These are phyloP conservation scores for Alternaria dauci DNA, from an alignment of 2,329 filamentous ascomycete species.

Conservation along the genomic window DNA sequence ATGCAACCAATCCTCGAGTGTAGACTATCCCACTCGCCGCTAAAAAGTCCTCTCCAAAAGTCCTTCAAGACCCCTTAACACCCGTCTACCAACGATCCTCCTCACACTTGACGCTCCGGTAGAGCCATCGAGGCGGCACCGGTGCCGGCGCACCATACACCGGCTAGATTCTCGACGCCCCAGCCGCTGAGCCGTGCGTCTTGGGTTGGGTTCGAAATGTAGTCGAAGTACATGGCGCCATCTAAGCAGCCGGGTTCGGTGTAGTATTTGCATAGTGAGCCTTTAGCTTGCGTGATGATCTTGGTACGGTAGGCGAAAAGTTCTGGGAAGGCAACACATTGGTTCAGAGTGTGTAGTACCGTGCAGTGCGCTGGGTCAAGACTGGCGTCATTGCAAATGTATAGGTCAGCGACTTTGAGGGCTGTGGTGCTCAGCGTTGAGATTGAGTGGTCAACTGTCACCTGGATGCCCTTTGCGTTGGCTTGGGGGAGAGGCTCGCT, in stretches of 20 bases:
- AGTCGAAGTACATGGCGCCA: neutral
- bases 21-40: fast-evolving
- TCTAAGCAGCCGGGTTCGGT: slow-evolving; percentile 4
- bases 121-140: neutral
- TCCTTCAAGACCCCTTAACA: neutral
- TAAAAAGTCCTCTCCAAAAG: no score
- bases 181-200: neutral
- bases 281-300: neutral
- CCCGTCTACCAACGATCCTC: neutral
- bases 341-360: neutral
- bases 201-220: neutral
- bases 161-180: neutral
- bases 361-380: neutral
- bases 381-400: neutral
- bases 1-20: neutral
- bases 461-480: neutral
- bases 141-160: neutral
- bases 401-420: neutral
- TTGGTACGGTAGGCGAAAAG: neutral
- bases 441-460: neutral
- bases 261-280: slow-evolving; percentile 3
- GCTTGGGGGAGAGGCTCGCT: neutral
- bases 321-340: neutral
- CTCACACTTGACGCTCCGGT: neutral
- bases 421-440: neutral